Evolutionary conservation across 2,329 filamentous ascomycete species (phyloP), one percentile per base, ranked within the genome.

Genomic region (Colletotrichum lupini): DNA sequence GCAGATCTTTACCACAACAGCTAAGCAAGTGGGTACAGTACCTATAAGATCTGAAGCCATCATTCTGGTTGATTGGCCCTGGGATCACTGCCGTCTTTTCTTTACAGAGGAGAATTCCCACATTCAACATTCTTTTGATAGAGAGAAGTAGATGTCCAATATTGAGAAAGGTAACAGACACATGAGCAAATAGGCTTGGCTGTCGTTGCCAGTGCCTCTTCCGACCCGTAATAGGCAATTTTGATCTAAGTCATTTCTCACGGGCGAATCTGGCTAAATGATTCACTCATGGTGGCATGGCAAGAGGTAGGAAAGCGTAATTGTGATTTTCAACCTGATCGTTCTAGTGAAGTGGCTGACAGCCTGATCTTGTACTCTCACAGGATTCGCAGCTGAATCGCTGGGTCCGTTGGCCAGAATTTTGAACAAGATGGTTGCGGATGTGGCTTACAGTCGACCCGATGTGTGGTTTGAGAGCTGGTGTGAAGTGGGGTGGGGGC

Each of bases 341-440:
- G 11, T 30, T 19, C 35, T 14, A 28, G 60, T 12, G 8, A 56
- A 35, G 19, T 42, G 28, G 8, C 28, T 9, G 42, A 24, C 11
- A 55, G 26, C n/a, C 37, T 35, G 42, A 42, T 59, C 19, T 42
- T 56, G 63, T 57, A 49, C 19, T n/a, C 42, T n/a, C 8, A 19
- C 52, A 24, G 11, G 26, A 57, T 11, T 46, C 4, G 32, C 30
- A 28, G 19, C 14, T 42, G 46, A 35, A 42, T 42, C 37, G 37
- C 37, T 42, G 14, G 16, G 37, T 24, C 26, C 7, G 11, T 35
- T 42, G 24, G 32, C 19, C 1, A 32, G 52, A 9, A 35, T 35
- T 9, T 22, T n/a, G 26, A 22, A 37, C 16, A 37, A 16, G 46
- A 55, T 49, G 70, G 60, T 70, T 73, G 70, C 60, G 70, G 70